Evolutionary conservation across 1,284 basidiomycete species (phyloP).

Genomic region (Binderoboletus segoi): DNA sequence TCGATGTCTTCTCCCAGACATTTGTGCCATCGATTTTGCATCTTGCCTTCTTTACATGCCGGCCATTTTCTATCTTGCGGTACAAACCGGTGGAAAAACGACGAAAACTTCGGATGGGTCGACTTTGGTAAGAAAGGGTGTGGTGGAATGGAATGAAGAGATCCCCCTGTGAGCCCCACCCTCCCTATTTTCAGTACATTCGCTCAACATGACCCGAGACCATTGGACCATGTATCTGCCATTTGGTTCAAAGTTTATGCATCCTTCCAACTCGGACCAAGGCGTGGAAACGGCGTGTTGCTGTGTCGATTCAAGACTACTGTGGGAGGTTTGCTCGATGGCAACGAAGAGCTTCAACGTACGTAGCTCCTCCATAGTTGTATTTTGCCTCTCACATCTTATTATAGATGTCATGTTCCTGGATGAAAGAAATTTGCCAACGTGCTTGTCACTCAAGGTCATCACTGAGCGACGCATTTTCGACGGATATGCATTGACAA

Average conservation of each 20-base stretch:
- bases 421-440: background rate
- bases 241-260: background rate
- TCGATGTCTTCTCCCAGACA: background rate
- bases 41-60: background rate
- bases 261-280: background rate
- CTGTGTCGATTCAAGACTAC: background rate
- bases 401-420: background rate
- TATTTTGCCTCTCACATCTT: background rate
- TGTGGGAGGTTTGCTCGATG: background rate
- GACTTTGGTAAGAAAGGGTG: background rate
- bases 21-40: background rate
- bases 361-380: background rate
- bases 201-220: background rate
- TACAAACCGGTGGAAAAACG: background rate
- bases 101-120: background rate
- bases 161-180: background rate
- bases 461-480: background rate
- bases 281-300: background rate
- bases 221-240: background rate
- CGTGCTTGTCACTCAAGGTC: background rate
- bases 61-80: background rate
- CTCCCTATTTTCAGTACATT: too few relatives aligned
- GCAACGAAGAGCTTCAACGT: background rate
- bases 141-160: background rate
- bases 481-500: background rate